phyloP scores from a whole-genome alignment of 495 filamentous ascomycete species.

The Darksidea phi region DNA sequence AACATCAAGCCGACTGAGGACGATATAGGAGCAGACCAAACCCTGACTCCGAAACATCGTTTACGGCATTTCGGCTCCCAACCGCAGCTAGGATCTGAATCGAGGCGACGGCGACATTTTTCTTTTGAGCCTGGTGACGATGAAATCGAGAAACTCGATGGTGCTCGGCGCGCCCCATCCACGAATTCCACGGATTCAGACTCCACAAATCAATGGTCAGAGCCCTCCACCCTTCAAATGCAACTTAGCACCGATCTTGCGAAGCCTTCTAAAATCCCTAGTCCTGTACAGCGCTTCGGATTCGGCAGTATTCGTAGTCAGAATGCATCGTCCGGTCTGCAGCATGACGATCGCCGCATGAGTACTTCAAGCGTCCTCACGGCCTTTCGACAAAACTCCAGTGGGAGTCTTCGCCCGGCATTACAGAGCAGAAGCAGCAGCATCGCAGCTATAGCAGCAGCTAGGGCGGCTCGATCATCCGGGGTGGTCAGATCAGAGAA shows the following conservation, averaged over 20 bases:
- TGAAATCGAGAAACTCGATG: constrained; percentile 6
- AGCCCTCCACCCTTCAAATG: no score
- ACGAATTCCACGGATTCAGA: not conserved
- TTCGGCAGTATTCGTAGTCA: constrained; percentile 26
- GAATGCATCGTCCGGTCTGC: constrained; percentile 18
- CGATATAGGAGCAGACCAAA: not conserved
- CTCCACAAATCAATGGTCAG: not conserved
- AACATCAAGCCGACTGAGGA: not conserved
- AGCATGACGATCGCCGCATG: constrained; percentile 9
- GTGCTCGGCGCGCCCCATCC: not conserved
- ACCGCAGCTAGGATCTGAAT: constrained; percentile 9
- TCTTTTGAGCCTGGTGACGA: constrained; percentile 42
- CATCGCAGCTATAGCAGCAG: constrained; percentile 21
- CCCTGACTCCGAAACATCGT: not conserved
- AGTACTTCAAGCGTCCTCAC: constrained; percentile 28
- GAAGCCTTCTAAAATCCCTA: constrained; percentile 42
- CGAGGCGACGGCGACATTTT: constrained; percentile 30
- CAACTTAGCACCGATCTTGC: constrained; percentile 8
- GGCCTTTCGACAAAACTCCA: constrained; percentile 11
- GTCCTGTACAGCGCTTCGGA: constrained; percentile 29
- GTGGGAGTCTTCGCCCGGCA: constrained; percentile 1
- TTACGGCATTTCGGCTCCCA: constrained; percentile 19
- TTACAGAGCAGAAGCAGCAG: constrained; percentile 18
- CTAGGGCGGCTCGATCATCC: not conserved
- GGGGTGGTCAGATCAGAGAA: not conserved